Evolutionary conservation across 192 early-diverging fungal genomes (phyloP).

Genomic region (Phlyctochytrium planicorne): DNA sequence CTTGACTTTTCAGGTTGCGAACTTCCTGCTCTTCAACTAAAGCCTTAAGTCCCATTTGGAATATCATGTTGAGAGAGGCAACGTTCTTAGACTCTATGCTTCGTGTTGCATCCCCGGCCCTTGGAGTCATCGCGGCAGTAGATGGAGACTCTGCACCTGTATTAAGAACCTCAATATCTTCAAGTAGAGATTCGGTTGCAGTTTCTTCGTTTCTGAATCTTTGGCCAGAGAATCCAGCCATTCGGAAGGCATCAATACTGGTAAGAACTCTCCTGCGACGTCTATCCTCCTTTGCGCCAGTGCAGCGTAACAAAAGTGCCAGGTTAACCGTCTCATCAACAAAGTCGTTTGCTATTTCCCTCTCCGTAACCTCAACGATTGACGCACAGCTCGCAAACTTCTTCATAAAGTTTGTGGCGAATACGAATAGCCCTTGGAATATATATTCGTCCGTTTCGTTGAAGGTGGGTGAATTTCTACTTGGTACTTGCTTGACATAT

Average conservation of each 20-base stretch:
- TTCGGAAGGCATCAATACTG: background rate
- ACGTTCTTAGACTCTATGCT: conserved; percentile 13
- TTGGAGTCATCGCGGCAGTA: no score
- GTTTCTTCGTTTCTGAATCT: background rate
- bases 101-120: no score
- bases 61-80: conserved; percentile 2
- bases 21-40: background rate
- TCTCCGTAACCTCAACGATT: background rate
- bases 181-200: background rate
- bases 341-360: background rate
- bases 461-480: background rate
- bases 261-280: background rate
- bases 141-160: background rate
- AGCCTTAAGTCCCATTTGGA: background rate
- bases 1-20: conserved; percentile 12
- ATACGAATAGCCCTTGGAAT: conserved; percentile 14
- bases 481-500: background rate
- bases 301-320: background rate
- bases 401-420: conserved; percentile 16
- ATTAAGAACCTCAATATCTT: background rate
- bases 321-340: background rate
- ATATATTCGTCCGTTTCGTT: conserved; percentile 11
- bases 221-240: background rate
- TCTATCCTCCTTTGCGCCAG: background rate
- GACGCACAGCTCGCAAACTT: background rate